Evolutionary conservation across 306 rosid species (phyloP).

Genomic region (Quercus engelmannii): DNA sequence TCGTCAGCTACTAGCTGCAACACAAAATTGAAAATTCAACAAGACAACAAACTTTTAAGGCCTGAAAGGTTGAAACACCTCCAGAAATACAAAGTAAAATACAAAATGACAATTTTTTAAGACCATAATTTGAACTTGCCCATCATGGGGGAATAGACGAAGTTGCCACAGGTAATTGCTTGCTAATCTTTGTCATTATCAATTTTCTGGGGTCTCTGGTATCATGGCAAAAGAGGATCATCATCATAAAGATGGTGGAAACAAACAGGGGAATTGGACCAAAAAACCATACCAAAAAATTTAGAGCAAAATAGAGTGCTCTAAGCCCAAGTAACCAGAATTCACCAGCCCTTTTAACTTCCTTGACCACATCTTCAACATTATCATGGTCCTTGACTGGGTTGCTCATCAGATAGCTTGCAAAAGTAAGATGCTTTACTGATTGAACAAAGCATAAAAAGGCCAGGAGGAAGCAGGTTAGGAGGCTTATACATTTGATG

Average conservation of each 20-base stretch:
- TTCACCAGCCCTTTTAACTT: conserved; percentile 63
- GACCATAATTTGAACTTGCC: too few species aligned
- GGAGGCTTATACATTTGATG: conserved; percentile 55
- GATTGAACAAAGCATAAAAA: conserved; percentile 72
- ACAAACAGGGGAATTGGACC: conserved; percentile 81
- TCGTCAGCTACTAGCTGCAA: too few species aligned
- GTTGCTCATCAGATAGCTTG: conserved; percentile 58
- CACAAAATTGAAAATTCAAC: too few species aligned
- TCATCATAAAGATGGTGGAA: conserved; percentile 48
- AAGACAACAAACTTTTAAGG: too few species aligned
- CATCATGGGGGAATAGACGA: too few species aligned
- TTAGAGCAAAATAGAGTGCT: conserved; percentile 67
- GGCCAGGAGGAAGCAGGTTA: conserved; percentile 69
- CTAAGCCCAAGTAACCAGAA: conserved; percentile 79
- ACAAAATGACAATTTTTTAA: too few species aligned
- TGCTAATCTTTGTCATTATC: too few species aligned
- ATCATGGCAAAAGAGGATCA: conserved; percentile 45
- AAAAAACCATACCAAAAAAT: conserved; percentile 72
- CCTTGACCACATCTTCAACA: conserved; percentile 6
- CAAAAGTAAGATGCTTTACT: conserved; percentile 66
- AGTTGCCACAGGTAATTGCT: too few species aligned
- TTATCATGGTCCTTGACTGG: conserved; percentile 21
- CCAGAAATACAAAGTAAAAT: too few species aligned
- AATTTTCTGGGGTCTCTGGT: conserved; percentile 3
- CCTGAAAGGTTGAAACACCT: too few species aligned